phyloP scores from a whole-genome alignment of 177 flowering plant species.

The Vitis hybrid region DNA sequence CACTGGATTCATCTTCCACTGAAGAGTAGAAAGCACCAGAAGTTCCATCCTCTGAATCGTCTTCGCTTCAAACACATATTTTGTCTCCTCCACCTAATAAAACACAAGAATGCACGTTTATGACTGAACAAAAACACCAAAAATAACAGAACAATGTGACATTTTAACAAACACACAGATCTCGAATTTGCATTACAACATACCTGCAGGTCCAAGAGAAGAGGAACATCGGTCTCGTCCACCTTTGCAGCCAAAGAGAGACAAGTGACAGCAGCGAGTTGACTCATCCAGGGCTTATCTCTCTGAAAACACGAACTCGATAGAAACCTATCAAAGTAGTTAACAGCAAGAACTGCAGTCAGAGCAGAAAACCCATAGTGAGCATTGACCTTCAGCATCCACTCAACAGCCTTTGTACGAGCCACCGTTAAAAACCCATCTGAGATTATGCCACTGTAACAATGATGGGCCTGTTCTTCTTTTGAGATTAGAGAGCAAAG shows the following conservation, averaged over 20 bases:
- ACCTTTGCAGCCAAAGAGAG: slow-evolving; percentile 68
- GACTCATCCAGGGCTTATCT: slow-evolving; percentile 70
- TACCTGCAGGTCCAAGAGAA: slow-evolving; percentile 64
- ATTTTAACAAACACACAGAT: slow-evolving; percentile 23
- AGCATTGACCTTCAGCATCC: slow-evolving; percentile 39
- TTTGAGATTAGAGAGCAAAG: slow-evolving; percentile 36
- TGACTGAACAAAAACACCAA: background rate
- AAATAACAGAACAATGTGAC: slow-evolving; percentile 4
- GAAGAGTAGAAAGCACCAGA: slow-evolving; percentile 46
- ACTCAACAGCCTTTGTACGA: slow-evolving; percentile 40
- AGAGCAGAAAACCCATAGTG: slow-evolving; percentile 37
- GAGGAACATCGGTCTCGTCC: slow-evolving; percentile 63
- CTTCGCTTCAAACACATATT: slow-evolving; percentile 50
- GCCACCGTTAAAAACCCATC: slow-evolving; percentile 29
- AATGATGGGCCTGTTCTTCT: slow-evolving; percentile 26
- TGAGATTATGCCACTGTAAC: slow-evolving; percentile 6
- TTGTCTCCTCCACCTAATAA: slow-evolving; percentile 45
- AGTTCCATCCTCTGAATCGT: slow-evolving; percentile 64
- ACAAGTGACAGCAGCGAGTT: slow-evolving; percentile 61
- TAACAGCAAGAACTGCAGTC: slow-evolving; percentile 53
- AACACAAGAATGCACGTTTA: slow-evolving; percentile 9
- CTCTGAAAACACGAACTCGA: slow-evolving; percentile 31
- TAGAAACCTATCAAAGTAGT: slow-evolving; percentile 55
- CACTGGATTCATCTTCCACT: slow-evolving; percentile 63
- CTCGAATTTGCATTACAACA: slow-evolving; percentile 4